Evolutionary conservation across 306 rosid genomes (phyloP).

Genomic region (Trifolium dubium): DNA sequence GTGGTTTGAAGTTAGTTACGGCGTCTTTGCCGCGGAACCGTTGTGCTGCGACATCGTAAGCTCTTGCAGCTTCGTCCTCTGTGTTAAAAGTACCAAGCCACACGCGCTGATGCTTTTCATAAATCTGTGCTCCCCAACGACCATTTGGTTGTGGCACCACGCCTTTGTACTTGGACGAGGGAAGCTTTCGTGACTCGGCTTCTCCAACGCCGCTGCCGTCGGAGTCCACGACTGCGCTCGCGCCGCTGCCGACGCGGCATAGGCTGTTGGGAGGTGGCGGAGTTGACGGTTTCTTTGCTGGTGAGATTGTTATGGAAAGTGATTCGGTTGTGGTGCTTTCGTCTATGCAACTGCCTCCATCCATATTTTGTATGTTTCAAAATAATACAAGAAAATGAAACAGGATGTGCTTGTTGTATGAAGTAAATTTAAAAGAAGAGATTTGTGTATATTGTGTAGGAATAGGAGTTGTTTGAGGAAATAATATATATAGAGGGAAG

Average conservation of each 20-base stretch:
- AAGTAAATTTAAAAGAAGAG: not conserved
- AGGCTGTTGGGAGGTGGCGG: constrained; percentile 51
- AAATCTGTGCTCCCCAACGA: constrained; percentile 99
- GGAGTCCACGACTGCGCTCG: constrained; percentile 64
- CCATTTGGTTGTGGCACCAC: constrained; percentile 99
- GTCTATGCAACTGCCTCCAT: constrained; percentile 62
- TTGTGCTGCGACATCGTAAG: constrained; percentile 89
- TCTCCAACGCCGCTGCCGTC: constrained; percentile 52
- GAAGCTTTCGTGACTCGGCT: constrained; percentile 85
- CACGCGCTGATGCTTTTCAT: constrained; percentile 97
- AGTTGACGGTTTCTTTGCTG: constrained; percentile 37
- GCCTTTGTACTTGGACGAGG: constrained; percentile 86
- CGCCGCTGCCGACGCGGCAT: constrained; percentile 79
- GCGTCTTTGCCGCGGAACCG: constrained; percentile 96
- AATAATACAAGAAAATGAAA: not conserved
- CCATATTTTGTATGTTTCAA: constrained; percentile 48
- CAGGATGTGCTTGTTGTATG: constrained; percentile 1
- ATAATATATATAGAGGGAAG: constrained; percentile 67
- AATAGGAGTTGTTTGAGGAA: constrained; percentile 46
- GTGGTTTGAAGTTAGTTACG: constrained; percentile 76
- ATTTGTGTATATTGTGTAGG: constrained; percentile 39
- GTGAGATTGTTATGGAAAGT: constrained; percentile 22
- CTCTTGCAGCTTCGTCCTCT: constrained; percentile 87
- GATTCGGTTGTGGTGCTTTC: constrained; percentile 77
- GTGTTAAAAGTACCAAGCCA: constrained; percentile 97